Base-by-base conservation (phyloP, 345 rosid genomes). In the Balakata baccata region DNA sequence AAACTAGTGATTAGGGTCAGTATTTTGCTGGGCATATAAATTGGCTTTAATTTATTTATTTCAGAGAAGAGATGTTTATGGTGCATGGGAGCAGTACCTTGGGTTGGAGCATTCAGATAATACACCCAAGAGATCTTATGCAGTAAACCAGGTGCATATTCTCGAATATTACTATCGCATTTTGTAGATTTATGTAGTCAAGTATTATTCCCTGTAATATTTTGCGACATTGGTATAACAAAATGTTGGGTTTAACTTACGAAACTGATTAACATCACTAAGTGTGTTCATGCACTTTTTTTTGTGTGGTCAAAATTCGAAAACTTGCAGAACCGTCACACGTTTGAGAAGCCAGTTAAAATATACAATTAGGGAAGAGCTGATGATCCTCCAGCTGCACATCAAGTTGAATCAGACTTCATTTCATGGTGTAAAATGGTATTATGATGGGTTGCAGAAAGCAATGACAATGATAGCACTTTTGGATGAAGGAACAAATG, bases 41-140 rank as follows among this genome's bases (percentile, higher is more conserved):
- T 51, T 60, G 29, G 25, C 41, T 29, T 1, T 64, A 10, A 38
- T 49, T 23, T 7, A 29, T 47, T 13, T 7, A 37, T 68, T 69
- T 13, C 84, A 95, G 98, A 87, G 91, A 80, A 86, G 92, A 79
- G 98, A 90, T 70, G 94, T 93, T 16, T 89, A 95, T 72, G 96
- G 99, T 68, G 94, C 96, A 64, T 93, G 93, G 94, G 97, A 92
- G 88, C 96, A 92, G 81, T 93, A 95, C 71, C 98, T 95, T 8
- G 98, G 99, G 51, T 82, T 95, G 84, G 99, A 95, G 83, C 99
- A 95, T 69, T 57, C 91, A 43, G 98, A 91, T 81, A 95, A 84
- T 68, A 68, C 85, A 56, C 98, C 97, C 59, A 91, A 88, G 79
- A 86, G 94, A 75, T 83, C 96, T 49, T 83, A 89, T 79, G 76